Evolutionary conservation across 2,329 filamentous ascomycete species (phyloP).

Genomic region (Monosporascus sp.): DNA sequence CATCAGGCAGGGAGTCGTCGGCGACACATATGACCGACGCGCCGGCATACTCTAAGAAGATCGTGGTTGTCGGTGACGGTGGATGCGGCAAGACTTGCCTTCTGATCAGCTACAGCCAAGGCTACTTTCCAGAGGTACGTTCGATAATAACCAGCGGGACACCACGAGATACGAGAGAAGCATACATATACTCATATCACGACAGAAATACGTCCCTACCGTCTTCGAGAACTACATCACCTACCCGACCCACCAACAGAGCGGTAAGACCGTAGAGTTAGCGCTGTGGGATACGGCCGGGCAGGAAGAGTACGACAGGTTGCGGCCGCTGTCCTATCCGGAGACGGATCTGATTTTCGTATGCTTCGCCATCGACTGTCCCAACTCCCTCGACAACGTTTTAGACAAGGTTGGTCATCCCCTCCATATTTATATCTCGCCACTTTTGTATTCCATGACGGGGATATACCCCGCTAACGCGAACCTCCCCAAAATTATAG

Average conservation of each 20-base stretch:
- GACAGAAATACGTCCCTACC: conserved; percentile 98
- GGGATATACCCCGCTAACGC: conserved; percentile 18
- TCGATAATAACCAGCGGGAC: too few species aligned
- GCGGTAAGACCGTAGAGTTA: conserved; percentile 91
- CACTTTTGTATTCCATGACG: not conserved
- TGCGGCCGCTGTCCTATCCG: conserved; percentile 92
- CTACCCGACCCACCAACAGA: conserved; percentile 80
- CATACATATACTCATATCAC: conserved; percentile 2
- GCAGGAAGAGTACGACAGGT: conserved; percentile 96
- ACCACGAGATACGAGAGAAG: not conserved
- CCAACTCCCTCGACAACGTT: conserved; percentile 96
- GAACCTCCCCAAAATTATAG: conserved; percentile 39
- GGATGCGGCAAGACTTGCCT: conserved; percentile 98
- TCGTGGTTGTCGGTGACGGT: conserved; percentile 96
- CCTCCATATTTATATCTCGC: not conserved
- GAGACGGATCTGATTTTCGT: conserved; percentile 98
- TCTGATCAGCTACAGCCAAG: conserved; percentile 97
- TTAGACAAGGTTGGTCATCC: conserved; percentile 79
- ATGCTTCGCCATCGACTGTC: conserved; percentile 98
- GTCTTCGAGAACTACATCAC: conserved; percentile 99
- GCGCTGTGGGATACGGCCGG: conserved; percentile 98
- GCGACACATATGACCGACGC: conserved; percentile 84
- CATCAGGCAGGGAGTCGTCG: conserved; percentile 70
- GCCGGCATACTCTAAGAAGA: conserved; percentile 95
- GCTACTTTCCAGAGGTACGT: conserved; percentile 94